phyloP scores from a whole-genome alignment of 805 yeast genomes.

The Nakazawaea wyomingensis region DNA sequence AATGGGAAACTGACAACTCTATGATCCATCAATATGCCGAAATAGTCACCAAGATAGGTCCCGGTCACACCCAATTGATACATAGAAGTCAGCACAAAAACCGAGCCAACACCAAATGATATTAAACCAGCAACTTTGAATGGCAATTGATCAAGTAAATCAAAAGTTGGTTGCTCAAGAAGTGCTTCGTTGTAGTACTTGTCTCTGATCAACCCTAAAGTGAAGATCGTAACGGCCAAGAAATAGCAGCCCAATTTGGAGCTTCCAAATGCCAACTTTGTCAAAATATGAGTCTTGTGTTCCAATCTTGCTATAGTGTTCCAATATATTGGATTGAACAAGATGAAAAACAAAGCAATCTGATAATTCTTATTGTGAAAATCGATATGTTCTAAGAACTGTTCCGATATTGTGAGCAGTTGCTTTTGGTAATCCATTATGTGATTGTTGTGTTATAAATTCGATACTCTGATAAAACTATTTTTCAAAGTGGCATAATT shows the following conservation, averaged over 20 bases:
- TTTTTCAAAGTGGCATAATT: too few species aligned
- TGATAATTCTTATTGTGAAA: slow-evolving; percentile 10
- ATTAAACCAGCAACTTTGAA: slow-evolving; percentile 46
- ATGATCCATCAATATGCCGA: slow-evolving; percentile 89
- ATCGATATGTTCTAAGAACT: slow-evolving; percentile 11
- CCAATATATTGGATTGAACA: slow-evolving; percentile 95
- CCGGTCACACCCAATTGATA: slow-evolving; percentile 92
- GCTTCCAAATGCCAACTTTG: slow-evolving; percentile 66
- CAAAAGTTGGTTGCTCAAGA: slow-evolving; percentile 61
- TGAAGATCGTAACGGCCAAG: slow-evolving; percentile 78
- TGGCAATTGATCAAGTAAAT: slow-evolving; percentile 39
- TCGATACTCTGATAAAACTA: too few species aligned
- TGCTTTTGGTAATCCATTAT: slow-evolving; percentile 8
- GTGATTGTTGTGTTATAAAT: background rate
- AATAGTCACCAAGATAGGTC: slow-evolving; percentile 94
- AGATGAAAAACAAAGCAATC: slow-evolving; percentile 58
- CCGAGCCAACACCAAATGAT: slow-evolving; percentile 64
- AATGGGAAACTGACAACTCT: slow-evolving; percentile 93
- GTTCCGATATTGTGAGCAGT: slow-evolving; percentile 11
- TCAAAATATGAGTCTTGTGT: slow-evolving; percentile 68
- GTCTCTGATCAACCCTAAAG: slow-evolving; percentile 81
- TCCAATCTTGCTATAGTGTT: slow-evolving; percentile 86
- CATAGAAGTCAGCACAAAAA: slow-evolving; percentile 82
- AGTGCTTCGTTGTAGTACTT: slow-evolving; percentile 68
- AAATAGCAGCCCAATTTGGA: slow-evolving; percentile 75